A percentile compares a stretch with the other conserved stretches of the same genome.
phyloP scores from a whole-genome alignment of 73 alveolate genomes.

The Paramecium tetraurelia region DNA sequence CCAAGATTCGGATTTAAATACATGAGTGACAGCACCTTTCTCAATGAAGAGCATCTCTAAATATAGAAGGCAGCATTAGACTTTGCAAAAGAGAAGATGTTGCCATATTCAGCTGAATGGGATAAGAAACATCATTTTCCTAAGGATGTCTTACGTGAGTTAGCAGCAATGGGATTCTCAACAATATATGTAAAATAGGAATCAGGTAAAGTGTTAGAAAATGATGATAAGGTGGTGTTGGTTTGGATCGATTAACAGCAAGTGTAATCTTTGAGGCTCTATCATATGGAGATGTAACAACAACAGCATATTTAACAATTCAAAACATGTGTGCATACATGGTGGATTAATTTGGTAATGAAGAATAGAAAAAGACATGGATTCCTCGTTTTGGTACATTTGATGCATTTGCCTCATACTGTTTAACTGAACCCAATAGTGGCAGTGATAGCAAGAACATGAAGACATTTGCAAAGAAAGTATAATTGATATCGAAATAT shows the following conservation, averaged over 20 bases:
- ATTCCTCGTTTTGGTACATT: conserved; percentile 66
- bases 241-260: conserved; percentile 79
- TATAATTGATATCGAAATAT: neutral
- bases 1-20: conserved; percentile 37
- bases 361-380: conserved; percentile 65
- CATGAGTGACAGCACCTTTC: conserved; percentile 30
- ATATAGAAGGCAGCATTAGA: conserved; percentile 76
- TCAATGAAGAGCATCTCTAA: conserved; percentile 67
- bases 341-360: conserved; percentile 79
- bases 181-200: conserved; percentile 72
- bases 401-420: conserved; percentile 40
- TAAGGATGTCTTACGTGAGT: conserved; percentile 63
- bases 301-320: conserved; percentile 77
- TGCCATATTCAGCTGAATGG: conserved; percentile 87
- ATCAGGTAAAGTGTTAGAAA: neutral
- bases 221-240: conserved; percentile 74
- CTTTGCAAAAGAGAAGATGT: conserved; percentile 69
- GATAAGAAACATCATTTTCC: conserved; percentile 82
- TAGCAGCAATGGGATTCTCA: conserved; percentile 85
- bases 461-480: conserved; percentile 28
- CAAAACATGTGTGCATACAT: conserved; percentile 84
- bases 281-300: conserved; percentile 78
- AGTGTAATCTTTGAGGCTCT: conserved; percentile 82
- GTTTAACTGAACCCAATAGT: conserved; percentile 88
- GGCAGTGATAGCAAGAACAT: conserved; percentile 75